phyloP scores from a whole-genome alignment of 176 grass and related monocot species.

The Hordeum marinum region DNA sequence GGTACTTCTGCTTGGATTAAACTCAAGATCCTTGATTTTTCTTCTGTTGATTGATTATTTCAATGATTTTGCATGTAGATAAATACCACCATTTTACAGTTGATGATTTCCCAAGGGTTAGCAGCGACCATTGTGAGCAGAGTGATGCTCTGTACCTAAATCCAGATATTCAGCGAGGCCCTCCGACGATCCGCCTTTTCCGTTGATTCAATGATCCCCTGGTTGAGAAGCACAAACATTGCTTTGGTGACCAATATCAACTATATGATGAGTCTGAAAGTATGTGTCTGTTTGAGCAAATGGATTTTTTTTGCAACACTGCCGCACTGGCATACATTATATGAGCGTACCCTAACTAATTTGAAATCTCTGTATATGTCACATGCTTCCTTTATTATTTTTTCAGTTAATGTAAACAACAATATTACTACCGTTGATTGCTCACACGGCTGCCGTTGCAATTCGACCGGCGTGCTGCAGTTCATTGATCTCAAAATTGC shows the following conservation, averaged over 20 bases:
- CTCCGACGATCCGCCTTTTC: conserved; percentile 4
- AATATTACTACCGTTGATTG: not conserved
- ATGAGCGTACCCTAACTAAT: not conserved
- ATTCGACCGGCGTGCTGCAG: not conserved
- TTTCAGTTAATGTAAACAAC: conserved; percentile 5
- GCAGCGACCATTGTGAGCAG: too few relatives aligned
- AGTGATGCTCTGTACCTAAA: not conserved
- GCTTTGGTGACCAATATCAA: not conserved
- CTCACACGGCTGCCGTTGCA: not conserved
- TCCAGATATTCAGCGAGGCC: not conserved
- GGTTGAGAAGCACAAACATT: not conserved
- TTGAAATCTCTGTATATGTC: not conserved
- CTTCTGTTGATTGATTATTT: not conserved
- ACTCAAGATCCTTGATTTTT: not conserved
- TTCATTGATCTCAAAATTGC: too few relatives aligned
- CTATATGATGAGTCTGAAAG: conserved; percentile 22
- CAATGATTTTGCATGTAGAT: conserved; percentile 15
- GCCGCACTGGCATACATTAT: not conserved
- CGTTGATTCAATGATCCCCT: conserved; percentile 2
- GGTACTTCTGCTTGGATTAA: not conserved
- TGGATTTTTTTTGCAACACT: too few relatives aligned
- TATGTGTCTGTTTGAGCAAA: not conserved
- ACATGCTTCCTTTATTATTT: not conserved
- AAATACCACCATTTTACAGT: not conserved
- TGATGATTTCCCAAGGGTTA: conserved; percentile 19